These are phyloP conservation scores for Mycena belliarum DNA, from an alignment of 768 basidiomycete genomes.

Conservation along the genomic window DNA sequence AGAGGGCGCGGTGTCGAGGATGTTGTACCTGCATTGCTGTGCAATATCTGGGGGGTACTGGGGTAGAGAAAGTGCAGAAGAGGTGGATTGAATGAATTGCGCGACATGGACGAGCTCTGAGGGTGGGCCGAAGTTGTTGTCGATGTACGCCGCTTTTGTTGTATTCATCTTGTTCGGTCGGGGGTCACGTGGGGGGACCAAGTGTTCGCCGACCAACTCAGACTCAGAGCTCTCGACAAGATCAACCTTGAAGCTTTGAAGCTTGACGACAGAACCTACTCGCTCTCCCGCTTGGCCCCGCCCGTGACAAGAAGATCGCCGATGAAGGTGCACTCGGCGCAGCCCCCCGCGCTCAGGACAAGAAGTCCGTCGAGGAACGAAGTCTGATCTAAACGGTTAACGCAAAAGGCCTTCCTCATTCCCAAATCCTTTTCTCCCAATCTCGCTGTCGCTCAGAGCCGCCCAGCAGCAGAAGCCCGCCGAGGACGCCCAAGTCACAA, in stretches of 20 bases:
- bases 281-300: too few species aligned
- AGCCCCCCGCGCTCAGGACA: too few species aligned
- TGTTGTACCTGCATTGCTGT: constrained; percentile 37
- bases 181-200: too few species aligned
- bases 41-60: constrained; percentile 20
- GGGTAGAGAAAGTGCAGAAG: constrained; percentile 7
- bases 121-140: constrained; percentile 64
- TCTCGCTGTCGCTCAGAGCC: neutral
- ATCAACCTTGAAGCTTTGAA: neutral
- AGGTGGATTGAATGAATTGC: constrained; percentile 39
- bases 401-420: neutral
- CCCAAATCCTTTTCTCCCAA: neutral
- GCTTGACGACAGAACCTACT: neutral
- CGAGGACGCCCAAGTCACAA: neutral
- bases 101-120: constrained; percentile 54
- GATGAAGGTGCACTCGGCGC: too few species aligned
- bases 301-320: too few species aligned
- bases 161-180: constrained; percentile 24
- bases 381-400: neutral
- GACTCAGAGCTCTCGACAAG: too few species aligned
- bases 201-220: too few species aligned
- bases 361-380: neutral
- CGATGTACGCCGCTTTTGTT: constrained; percentile 28
- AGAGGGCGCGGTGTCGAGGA: too few species aligned
- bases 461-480: neutral